Conservation (phyloP, 73 alveolate genomes). For the Paramecium pentaurelia region DNA sequence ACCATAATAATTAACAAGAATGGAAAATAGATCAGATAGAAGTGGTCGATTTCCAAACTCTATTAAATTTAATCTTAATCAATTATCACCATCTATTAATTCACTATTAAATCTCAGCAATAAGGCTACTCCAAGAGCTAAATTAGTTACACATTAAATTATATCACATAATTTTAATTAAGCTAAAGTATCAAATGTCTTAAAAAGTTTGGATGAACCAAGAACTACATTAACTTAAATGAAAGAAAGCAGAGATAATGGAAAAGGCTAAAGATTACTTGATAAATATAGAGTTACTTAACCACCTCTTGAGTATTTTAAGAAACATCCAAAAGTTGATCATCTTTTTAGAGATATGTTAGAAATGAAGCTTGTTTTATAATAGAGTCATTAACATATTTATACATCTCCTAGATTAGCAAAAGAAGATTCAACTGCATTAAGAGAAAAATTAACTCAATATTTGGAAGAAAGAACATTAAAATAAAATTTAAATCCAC, state of each 20-base stretch:
- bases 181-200: neutral
- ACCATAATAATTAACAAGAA: neutral
- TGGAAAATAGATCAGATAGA: neutral
- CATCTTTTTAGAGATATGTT: constrained; percentile 26
- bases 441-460: neutral
- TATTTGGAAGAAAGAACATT: neutral
- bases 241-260: neutral
- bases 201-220: neutral
- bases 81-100: neutral
- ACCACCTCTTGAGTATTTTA: neutral
- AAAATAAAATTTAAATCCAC: neutral
- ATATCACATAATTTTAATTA: constrained; percentile 5
- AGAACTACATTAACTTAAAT: constrained; percentile 1
- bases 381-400: neutral
- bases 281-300: constrained; percentile 11
- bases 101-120: neutral
- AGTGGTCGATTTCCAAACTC: constrained; percentile 10
- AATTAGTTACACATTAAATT: neutral
- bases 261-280: neutral
- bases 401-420: neutral
- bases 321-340: constrained; percentile 32
- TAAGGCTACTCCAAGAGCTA: neutral
- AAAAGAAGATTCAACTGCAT: neutral
- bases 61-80: neutral
- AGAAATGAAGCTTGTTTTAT: constrained; percentile 7